Base-by-base conservation (phyloP, 169 alveolate genomes). In the Amoebophrya sp. region DNA sequence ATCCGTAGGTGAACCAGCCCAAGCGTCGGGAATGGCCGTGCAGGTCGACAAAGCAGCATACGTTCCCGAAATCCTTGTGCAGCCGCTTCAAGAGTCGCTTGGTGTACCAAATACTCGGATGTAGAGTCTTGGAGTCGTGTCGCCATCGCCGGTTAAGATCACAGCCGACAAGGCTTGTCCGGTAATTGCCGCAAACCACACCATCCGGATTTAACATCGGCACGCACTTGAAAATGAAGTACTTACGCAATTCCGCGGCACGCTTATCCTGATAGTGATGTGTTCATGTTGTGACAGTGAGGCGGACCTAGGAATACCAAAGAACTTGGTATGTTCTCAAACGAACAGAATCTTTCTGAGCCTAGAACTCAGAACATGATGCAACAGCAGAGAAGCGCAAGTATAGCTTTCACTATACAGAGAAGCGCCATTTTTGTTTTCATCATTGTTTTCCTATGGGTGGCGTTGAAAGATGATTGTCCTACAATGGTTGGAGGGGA, bases 131-230 rank as follows among this genome's bases (percentile, higher is more conserved):
- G 91, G 95, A 94, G 0, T 97, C 96, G 26, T 90, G 89, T 18
- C 93, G 90, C 96, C 97, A 96, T 54, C 96, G 91, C 47, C 98
- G 91, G 90, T 96, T 96, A 40, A 95, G 92, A 92, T 96, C 98
- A 33, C 95, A 93, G 2, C 98, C 98, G 36, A 94, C 78, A 29
- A 97, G 89, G 12, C 96, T 94, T 29, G 97, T 95, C 91, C 98
- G 93, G 36, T 96, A 94, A 93, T 97, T 97, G 0, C 98, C 98
- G 89, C 93, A 93, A 36, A 97, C 94, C 0, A 96, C 98, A 23
- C 98, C 98, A 94, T 97, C 98, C 3, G 96, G 95, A 91, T 97
- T 97, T 26, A 95, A 92, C 97, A 97, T 97, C 0, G 98, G 98
- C 14, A 97, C 93, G 40, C 96, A 95, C 92, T 95, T 93, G 93